phyloP scores from a whole-genome alignment of 176 grass and related monocot species.

The Typha latifolia region DNA sequence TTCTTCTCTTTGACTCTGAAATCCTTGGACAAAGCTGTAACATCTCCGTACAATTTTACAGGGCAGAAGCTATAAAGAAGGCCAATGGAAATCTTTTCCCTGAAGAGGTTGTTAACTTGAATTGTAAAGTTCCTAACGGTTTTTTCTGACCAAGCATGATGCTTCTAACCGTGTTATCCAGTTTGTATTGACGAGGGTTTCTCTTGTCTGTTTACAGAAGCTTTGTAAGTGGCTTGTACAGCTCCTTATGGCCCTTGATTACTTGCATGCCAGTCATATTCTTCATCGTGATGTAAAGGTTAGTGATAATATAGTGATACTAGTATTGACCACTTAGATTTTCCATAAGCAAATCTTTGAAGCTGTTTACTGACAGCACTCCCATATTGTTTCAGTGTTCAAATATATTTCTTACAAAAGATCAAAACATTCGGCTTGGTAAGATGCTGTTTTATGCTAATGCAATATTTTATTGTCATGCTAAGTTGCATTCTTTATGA shows the following conservation, averaged over 20 bases:
- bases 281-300: conserved; percentile 98
- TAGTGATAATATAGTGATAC: conserved; percentile 1
- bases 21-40: neutral
- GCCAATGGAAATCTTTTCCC: conserved; percentile 56
- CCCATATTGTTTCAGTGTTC: conserved; percentile 54
- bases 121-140: neutral
- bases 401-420: conserved; percentile 92
- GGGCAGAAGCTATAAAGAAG: conserved; percentile 84
- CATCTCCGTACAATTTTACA: conserved; percentile 18
- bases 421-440: conserved; percentile 85
- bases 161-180: neutral
- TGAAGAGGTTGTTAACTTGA: conserved; percentile 60
- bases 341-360: conserved; percentile 8
- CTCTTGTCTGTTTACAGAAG: conserved; percentile 41
- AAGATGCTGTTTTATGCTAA: conserved; percentile 13
- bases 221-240: conserved; percentile 84
- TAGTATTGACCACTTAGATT: conserved; percentile 2
- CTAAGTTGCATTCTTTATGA: conserved; percentile 5
- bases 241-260: conserved; percentile 87
- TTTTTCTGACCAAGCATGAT: conserved; percentile 4
- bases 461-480: neutral
- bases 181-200: neutral
- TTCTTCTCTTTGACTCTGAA: neutral
- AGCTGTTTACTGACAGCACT: conserved; percentile 18
- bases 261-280: conserved; percentile 82